A percentile compares a stretch with the other conserved stretches of the same genome.
phyloP scores from a whole-genome alignment of 2,329 filamentous ascomycete genomes.

The Periglandula ipomoeae region DNA sequence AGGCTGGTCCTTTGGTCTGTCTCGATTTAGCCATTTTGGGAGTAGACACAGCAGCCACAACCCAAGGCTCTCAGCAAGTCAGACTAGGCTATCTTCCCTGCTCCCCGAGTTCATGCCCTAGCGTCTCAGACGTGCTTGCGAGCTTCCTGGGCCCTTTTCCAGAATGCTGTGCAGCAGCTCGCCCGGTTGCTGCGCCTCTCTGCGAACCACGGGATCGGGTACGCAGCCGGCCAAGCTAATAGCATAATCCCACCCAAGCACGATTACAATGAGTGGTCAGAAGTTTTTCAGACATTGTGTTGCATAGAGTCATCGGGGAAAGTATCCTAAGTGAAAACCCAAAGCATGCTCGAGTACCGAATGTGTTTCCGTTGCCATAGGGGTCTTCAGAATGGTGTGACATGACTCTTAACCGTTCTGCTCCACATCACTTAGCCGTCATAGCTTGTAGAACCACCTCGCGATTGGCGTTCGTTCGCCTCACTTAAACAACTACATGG shows the following conservation, averaged over 20 bases:
- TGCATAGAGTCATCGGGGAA: too few relatives aligned
- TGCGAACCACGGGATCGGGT: conserved; percentile 2
- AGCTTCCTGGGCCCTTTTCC: background rate
- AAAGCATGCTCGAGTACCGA: too few relatives aligned
- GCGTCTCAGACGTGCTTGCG: background rate
- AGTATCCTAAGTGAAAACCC: too few relatives aligned
- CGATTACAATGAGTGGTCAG: background rate
- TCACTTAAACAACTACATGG: background rate
- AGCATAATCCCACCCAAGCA: background rate
- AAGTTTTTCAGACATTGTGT: too few relatives aligned
- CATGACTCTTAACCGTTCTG: too few relatives aligned
- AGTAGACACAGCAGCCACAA: background rate
- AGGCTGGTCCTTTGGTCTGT: background rate
- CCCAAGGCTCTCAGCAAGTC: conserved; percentile 5
- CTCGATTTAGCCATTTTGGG: background rate
- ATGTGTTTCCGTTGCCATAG: too few relatives aligned
- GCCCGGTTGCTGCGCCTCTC: conserved; percentile 1
- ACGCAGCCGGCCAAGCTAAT: background rate
- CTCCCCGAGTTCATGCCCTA: too few relatives aligned
- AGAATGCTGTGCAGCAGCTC: background rate
- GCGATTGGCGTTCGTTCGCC: background rate
- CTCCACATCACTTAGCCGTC: too few relatives aligned
- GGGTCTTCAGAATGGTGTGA: too few relatives aligned
- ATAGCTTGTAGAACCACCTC: too few relatives aligned
- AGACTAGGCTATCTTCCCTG: background rate